phyloP scores from a whole-genome alignment of 306 rosid species.

The Styphnolobium japonicum region DNA sequence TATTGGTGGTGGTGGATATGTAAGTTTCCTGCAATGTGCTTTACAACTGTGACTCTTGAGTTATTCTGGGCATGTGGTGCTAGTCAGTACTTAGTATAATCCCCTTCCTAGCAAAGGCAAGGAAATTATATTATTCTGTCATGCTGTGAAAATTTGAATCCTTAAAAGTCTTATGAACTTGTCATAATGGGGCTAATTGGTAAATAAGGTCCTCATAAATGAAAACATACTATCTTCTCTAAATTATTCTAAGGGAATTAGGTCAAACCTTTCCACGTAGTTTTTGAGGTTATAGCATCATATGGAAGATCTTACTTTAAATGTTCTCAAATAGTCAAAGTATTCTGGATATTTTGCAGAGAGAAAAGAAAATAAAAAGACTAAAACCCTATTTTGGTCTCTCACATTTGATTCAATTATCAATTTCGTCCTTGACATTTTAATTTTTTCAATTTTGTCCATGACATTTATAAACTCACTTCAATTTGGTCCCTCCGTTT shows the following conservation, averaged over 20 bases:
- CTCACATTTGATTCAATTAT: no score
- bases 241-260: background rate
- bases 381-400: no score
- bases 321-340: background rate
- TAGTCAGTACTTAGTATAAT: background rate
- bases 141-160: background rate
- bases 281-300: background rate
- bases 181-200: slow-evolving; percentile 7
- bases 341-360: background rate
- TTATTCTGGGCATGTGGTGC: slow-evolving; percentile 26
- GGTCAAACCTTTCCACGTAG: background rate
- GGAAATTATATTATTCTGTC: slow-evolving; percentile 20
- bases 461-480: no score
- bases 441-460: no score
- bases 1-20: slow-evolving; percentile 87
- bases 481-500: no score
- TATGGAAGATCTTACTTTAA: background rate
- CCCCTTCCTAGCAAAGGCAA: no score
- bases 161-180: background rate
- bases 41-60: background rate
- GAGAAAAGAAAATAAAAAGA: background rate
- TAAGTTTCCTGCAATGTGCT: slow-evolving; percentile 47
- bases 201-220: background rate
- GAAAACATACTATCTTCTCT: background rate
- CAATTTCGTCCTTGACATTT: no score